Conservation (phyloP, 2,329 filamentous ascomycete genomes). For the Phyllosticta paracitricarpa region DNA sequence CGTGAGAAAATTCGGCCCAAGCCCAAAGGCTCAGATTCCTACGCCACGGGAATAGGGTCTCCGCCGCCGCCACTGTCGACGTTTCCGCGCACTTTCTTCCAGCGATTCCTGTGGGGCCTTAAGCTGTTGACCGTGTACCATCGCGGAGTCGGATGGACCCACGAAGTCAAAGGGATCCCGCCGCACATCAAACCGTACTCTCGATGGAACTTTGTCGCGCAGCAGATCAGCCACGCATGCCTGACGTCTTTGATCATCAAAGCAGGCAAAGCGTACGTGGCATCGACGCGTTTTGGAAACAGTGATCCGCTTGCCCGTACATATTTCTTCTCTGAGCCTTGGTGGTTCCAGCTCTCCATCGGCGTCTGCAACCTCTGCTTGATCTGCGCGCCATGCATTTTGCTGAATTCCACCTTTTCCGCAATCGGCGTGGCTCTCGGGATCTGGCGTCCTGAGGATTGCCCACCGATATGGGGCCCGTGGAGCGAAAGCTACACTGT, state of each 20-base stretch:
- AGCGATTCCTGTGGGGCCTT: background rate
- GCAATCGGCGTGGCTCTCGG: slow-evolving; percentile 14
- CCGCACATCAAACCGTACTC: slow-evolving; percentile 15
- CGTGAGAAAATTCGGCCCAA: background rate
- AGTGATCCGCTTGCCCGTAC: slow-evolving; percentile 3
- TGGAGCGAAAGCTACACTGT: slow-evolving; percentile 15
- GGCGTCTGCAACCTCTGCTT: slow-evolving; percentile 16
- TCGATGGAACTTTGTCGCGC: slow-evolving; percentile 17
- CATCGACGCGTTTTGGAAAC: slow-evolving; percentile 17
- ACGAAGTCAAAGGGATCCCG: slow-evolving; percentile 20
- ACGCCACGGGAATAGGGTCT: background rate
- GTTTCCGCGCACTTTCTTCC: no score
- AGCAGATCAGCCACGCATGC: slow-evolving; percentile 13
- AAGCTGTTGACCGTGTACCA: slow-evolving; percentile 12
- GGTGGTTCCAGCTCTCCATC: slow-evolving; percentile 14
- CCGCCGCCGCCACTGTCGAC: background rate
- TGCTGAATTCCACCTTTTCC: slow-evolving; percentile 3
- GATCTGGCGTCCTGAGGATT: slow-evolving; percentile 18
- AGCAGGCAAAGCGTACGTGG: slow-evolving; percentile 13
- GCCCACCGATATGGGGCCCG: slow-evolving; percentile 18
- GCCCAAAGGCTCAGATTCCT: background rate
- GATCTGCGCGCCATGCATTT: slow-evolving; percentile 14
- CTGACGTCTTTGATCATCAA: slow-evolving; percentile 15
- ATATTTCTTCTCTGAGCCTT: slow-evolving; percentile 12
- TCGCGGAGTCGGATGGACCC: slow-evolving; percentile 19